Evolutionary conservation across 1,139 yeast genomes (phyloP).

Genomic region (Yamadazyma pseudoaaseri): DNA sequence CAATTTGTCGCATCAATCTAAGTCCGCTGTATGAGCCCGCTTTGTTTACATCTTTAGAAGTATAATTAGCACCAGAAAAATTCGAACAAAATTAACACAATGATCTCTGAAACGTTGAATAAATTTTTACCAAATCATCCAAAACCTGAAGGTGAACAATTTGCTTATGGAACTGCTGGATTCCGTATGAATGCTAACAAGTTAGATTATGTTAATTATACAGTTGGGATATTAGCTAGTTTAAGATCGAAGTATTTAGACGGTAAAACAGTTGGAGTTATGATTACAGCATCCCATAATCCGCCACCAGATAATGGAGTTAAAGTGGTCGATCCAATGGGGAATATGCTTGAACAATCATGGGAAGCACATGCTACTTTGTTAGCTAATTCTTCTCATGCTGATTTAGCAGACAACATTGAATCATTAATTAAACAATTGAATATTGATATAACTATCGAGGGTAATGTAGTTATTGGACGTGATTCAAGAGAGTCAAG

Average conservation of each 20-base stretch:
- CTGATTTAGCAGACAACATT: constrained; percentile 26
- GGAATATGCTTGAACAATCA: constrained; percentile 80
- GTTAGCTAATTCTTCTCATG: constrained; percentile 69
- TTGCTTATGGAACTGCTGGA: constrained; percentile 94
- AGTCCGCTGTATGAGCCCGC: constrained; percentile 2
- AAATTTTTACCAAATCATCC: constrained; percentile 28
- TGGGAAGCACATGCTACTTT: constrained; percentile 87
- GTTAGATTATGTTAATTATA: constrained; percentile 80
- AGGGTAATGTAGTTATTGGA: constrained; percentile 53
- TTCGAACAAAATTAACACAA: constrained; percentile 1
- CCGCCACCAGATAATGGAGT: constrained; percentile 98
- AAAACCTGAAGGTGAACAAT: constrained; percentile 46
- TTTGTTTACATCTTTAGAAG: constrained; percentile 6
- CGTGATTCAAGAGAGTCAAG: constrained; percentile 81
- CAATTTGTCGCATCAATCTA: constrained; percentile 1
- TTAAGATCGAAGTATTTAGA: constrained; percentile 70
- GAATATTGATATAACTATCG: constrained; percentile 35
- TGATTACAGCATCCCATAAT: constrained; percentile 97
- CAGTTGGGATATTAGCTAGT: constrained; percentile 80
- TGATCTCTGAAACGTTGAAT: constrained; percentile 6
- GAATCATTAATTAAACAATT: constrained; percentile 28
- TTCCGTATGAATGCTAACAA: constrained; percentile 74
- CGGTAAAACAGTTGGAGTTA: constrained; percentile 78
- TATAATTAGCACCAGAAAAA: background rate
- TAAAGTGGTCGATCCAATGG: constrained; percentile 88